Conservation (phyloP, 345 rosid genomes). For the Eucalyptus curtisii region DNA sequence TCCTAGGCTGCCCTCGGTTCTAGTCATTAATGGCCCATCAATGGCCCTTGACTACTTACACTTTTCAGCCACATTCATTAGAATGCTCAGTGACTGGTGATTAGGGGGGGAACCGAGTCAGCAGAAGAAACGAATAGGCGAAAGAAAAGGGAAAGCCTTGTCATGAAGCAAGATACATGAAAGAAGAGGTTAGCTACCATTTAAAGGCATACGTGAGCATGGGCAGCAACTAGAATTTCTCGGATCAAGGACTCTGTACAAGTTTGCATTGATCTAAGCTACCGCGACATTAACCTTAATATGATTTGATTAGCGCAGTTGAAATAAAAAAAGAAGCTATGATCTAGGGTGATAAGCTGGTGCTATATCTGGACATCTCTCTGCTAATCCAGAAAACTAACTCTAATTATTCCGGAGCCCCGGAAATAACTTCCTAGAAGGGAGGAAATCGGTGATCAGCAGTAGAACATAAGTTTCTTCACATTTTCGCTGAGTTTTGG, state of each 20-base stretch:
- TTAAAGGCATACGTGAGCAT: background rate
- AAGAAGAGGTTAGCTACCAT: background rate
- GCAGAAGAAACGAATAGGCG: background rate
- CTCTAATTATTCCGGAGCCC: background rate
- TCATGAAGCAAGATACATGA: background rate
- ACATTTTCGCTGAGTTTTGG: constrained; percentile 81
- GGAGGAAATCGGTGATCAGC: constrained; percentile 21
- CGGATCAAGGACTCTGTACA: background rate
- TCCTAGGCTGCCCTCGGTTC: background rate
- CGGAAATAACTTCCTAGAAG: background rate
- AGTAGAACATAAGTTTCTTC: constrained; percentile 89
- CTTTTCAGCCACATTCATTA: background rate
- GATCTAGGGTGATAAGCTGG: background rate
- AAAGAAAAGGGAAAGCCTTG: background rate
- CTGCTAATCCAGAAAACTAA: background rate
- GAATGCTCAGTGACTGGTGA: background rate
- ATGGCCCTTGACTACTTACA: background rate
- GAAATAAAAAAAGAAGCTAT: background rate
- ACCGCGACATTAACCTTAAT: background rate
- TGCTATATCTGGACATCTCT: background rate
- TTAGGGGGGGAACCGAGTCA: background rate
- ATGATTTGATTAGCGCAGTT: background rate
- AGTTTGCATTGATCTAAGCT: background rate
- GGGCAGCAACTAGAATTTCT: background rate
- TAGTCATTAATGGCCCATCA: background rate